Percentiles rank a stretch among this genome's conserved stretches.
These are phyloP conservation scores for Pseudocercospora fijiensis DNA, from an alignment of 2,329 filamentous ascomycete genomes.

Conservation along the genomic window DNA sequence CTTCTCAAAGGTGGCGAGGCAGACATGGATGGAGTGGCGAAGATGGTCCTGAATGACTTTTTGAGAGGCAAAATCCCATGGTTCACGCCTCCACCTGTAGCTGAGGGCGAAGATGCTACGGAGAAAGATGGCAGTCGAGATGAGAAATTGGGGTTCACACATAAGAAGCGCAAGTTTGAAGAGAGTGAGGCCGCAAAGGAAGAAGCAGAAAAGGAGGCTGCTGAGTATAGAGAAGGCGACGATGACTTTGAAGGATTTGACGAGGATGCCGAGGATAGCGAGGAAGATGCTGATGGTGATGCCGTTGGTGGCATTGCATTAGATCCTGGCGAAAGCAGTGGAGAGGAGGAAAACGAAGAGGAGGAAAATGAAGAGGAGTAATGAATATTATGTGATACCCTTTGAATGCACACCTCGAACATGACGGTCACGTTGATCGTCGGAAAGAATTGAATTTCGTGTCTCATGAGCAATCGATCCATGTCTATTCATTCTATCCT, in stretches of 20 bases:
- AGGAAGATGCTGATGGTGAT: slow-evolving; percentile 24
- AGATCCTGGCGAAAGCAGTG: slow-evolving; percentile 16
- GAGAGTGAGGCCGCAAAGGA: slow-evolving; percentile 37
- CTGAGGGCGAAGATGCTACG: slow-evolving; percentile 50
- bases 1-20: slow-evolving; percentile 90
- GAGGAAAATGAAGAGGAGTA: slow-evolving; percentile 10
- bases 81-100: slow-evolving; percentile 76
- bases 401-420: background rate
- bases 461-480: slow-evolving; percentile 4
- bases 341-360: slow-evolving; percentile 13
- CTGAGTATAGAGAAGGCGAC: slow-evolving; percentile 30
- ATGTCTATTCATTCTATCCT: background rate
- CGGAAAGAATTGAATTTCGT: background rate
- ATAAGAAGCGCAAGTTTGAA: slow-evolving; percentile 66
- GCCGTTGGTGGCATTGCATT: slow-evolving; percentile 14
- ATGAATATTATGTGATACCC: slow-evolving; percentile 19
- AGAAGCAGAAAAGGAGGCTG: slow-evolving; percentile 31
- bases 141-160: slow-evolving; percentile 81
- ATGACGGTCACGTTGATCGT: background rate
- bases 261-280: slow-evolving; percentile 38
- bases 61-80: slow-evolving; percentile 92
- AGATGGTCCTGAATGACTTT: slow-evolving; percentile 97
- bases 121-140: slow-evolving; percentile 62
- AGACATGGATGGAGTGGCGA: slow-evolving; percentile 90
- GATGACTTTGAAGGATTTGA: slow-evolving; percentile 35